These are phyloP conservation scores for Soucietia sequanensis DNA, from an alignment of 805 yeast genomes.

Conservation along the genomic window DNA sequence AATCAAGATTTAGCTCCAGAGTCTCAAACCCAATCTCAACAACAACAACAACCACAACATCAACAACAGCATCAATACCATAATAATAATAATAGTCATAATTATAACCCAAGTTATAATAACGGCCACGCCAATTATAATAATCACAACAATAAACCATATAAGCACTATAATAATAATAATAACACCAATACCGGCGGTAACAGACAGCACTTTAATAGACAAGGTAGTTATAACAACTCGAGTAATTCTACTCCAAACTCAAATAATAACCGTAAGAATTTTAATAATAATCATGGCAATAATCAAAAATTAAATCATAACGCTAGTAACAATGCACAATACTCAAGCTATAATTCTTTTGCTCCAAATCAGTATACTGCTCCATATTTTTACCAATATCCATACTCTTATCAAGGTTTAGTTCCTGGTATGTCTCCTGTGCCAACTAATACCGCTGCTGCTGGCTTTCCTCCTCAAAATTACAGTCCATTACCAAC, in stretches of 20 bases:
- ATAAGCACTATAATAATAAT: slow-evolving; percentile 12
- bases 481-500: not conserved
- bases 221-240: slow-evolving; percentile 11
- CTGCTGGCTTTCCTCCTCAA: not conserved
- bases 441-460: not conserved
- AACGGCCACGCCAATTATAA: too few species aligned
- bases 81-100: too few species aligned
- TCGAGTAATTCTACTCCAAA: too few species aligned
- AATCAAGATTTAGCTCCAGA: too few species aligned
- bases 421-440: slow-evolving; percentile 17
- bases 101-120: too few species aligned
- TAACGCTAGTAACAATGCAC: slow-evolving; percentile 14
- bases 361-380: slow-evolving; percentile 23
- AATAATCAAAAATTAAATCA: slow-evolving; percentile 17
- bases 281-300: too few species aligned
- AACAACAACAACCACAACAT: slow-evolving; percentile 6
- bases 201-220: slow-evolving; percentile 8
- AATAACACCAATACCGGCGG: not conserved
- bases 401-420: slow-evolving; percentile 19
- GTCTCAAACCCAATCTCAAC: too few species aligned
- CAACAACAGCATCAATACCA: too few species aligned
- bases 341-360: slow-evolving; percentile 18
- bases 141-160: slow-evolving; percentile 9
- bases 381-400: slow-evolving; percentile 20
- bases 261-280: slow-evolving; percentile 8